Base-by-base conservation (phyloP, 2,329 filamentous ascomycete genomes). In the Penicillium verrucosum region DNA sequence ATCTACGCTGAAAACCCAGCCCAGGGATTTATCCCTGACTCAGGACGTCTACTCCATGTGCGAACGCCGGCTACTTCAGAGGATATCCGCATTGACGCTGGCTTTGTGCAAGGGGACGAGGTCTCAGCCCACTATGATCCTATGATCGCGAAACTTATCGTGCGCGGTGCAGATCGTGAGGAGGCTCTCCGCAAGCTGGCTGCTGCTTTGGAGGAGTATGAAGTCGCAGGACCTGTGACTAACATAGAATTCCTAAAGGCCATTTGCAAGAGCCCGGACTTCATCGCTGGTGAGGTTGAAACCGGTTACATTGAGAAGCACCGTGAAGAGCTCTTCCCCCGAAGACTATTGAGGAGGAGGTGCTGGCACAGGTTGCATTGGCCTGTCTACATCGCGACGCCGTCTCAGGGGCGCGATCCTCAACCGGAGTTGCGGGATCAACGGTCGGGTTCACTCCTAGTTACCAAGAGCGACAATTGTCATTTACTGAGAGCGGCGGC, bases 121-220 rank as follows among this genome's bases (percentile, higher is more conserved):
- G 90, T 99, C 3, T 95, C 92, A 0, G 90, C 93, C 57, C 90
- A 94, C 53, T 99, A 99, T 74, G 94, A 99, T 66, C 94, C 94
- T 29, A 99, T 99, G 94, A 96, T 99, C 64, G 90, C 94, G 43
- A 99, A 99, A 77, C 83, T 99, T 51, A 99, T 99, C 65, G 91
- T 97, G 6, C 85, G 90, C 56, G 94, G 90, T 0, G 83, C 85
- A 16, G 88, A 88, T 55, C 84, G 94, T 58, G 84, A 89, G 70
- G 88, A 89, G 27, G 90, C 92, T 4, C 88, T 99, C 48, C 86
- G 89, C 57, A 95, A 90, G 73, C 81, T 99, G 57, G 85, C 86
- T 37, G 80, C 87, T 4, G 92, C 94, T 0, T 79, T 99, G 11
- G 88, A 90, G 62, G 83, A 90, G 46, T 99, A 97, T 70, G 91